Percentiles rank a stretch among this genome's conserved stretches.
phyloP scores from a whole-genome alignment of 1,284 basidiomycete genomes.

The Hymenochaete sp. region DNA sequence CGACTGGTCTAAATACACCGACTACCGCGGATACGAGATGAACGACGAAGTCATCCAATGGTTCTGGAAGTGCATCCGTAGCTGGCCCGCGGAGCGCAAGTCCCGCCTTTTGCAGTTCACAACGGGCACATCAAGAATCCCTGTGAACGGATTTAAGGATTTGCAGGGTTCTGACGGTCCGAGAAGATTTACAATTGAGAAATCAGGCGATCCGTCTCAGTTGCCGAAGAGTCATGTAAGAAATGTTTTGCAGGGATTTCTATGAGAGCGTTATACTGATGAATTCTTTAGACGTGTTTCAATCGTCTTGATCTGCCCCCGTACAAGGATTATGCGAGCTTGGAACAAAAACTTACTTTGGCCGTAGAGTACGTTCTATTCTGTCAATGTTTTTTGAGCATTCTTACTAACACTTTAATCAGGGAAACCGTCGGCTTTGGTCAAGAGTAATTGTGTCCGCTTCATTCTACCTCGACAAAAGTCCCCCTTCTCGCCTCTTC shows the following conservation, averaged over 20 bases:
- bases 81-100: slow-evolving; percentile 95
- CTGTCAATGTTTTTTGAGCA: slow-evolving; percentile 12
- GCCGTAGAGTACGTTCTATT: slow-evolving; percentile 68
- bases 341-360: slow-evolving; percentile 84
- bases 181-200: slow-evolving; percentile 90
- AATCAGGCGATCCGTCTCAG: slow-evolving; percentile 86
- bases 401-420: slow-evolving; percentile 8
- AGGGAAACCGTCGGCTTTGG: slow-evolving; percentile 41
- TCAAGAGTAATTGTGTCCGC: slow-evolving; percentile 28
- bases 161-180: slow-evolving; percentile 97
- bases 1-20: slow-evolving; percentile 82
- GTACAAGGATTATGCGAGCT: slow-evolving; percentile 82
- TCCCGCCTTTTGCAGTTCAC: slow-evolving; percentile 92
- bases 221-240: slow-evolving; percentile 68
- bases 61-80: slow-evolving; percentile 99
- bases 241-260: background rate
- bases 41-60: slow-evolving; percentile 96
- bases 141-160: slow-evolving; percentile 99
- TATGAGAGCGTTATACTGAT: background rate
- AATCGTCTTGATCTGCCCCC: slow-evolving; percentile 88
- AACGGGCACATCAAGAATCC: slow-evolving; percentile 94
- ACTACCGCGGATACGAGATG: slow-evolving; percentile 78
- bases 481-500: no score
- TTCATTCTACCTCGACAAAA: no score
- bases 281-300: slow-evolving; percentile 60